Evolutionary conservation across 495 filamentous ascomycete genomes (phyloP).

Genomic region (Aspergillus taichungensis): DNA sequence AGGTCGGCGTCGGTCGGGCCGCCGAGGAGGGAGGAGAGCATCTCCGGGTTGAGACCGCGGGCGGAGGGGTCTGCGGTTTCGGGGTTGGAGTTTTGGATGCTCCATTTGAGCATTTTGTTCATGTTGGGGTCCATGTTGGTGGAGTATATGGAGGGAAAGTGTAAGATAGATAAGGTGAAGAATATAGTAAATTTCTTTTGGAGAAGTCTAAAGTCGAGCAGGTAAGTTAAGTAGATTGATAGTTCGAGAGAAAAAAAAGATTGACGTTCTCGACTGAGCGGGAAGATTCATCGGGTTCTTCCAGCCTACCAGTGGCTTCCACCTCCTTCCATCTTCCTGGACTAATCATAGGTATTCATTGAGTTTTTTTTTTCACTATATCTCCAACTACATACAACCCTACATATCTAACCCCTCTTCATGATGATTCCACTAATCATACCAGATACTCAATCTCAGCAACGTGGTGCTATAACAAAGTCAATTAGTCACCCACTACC

Average conservation of each 20-base stretch:
- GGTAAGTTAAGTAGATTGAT: too few species aligned
- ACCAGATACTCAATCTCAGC: too few species aligned
- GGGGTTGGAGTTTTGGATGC: constrained; percentile 65
- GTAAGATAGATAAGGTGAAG: constrained; percentile 6
- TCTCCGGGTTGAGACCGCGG: constrained; percentile 49
- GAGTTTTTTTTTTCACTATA: too few species aligned
- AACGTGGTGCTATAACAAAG: too few species aligned
- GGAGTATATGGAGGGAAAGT: background rate
- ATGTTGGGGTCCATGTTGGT: constrained; percentile 43
- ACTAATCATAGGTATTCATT: background rate
- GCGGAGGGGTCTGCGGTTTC: constrained; percentile 20
- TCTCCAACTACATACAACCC: too few species aligned
- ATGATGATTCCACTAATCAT: too few species aligned
- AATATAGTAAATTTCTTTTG: constrained; percentile 3
- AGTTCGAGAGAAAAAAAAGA: too few species aligned
- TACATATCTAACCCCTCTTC: too few species aligned
- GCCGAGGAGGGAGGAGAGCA: constrained; percentile 65
- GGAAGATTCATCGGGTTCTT: constrained; percentile 13
- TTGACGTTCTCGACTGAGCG: constrained; percentile 9
- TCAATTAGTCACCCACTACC: background rate
- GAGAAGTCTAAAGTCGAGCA: background rate
- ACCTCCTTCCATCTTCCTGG: constrained; percentile 14
- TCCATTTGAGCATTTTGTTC: constrained; percentile 87
- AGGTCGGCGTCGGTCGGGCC: constrained; percentile 80
- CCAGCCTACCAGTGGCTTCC: constrained; percentile 4